Percentiles rank a stretch among this genome's conserved stretches.
These are phyloP conservation scores for Salicornia ramosissima DNA, from an alignment of 148 eudicot species.

Conservation along the genomic window DNA sequence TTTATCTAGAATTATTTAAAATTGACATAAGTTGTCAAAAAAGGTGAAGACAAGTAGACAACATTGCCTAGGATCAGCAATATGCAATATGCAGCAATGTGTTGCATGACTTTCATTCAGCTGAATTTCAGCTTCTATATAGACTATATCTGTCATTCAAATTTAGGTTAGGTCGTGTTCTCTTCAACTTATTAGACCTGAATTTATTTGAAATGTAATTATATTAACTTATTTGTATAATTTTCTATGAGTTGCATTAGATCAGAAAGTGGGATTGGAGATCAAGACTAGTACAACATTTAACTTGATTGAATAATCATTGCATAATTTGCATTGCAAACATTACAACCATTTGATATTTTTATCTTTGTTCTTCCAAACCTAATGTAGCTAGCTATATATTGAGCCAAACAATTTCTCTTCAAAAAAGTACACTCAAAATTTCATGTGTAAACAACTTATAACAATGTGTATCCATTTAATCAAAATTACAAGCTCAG, in stretches of 20 bases:
- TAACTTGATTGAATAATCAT: background rate
- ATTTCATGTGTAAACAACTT: background rate
- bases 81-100: background rate
- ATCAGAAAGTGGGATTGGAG: background rate
- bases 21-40: too few relatives aligned
- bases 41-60: too few relatives aligned
- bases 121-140: background rate
- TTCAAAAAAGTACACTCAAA: constrained; percentile 1
- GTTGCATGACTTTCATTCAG: background rate
- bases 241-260: background rate
- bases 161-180: too few relatives aligned
- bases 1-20: too few relatives aligned
- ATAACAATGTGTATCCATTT: constrained; percentile 8
- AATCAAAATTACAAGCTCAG: constrained; percentile 11
- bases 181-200: too few relatives aligned
- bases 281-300: background rate
- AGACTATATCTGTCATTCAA: too few relatives aligned
- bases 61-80: background rate
- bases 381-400: too few relatives aligned
- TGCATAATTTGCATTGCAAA: background rate
- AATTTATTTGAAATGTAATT: too few relatives aligned
- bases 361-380: background rate
- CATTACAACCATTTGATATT: background rate
- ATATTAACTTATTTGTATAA: too few relatives aligned
- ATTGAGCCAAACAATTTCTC: background rate